phyloP scores from a whole-genome alignment of 2,329 filamentous ascomycete species.

The Epichloe amarillans region DNA sequence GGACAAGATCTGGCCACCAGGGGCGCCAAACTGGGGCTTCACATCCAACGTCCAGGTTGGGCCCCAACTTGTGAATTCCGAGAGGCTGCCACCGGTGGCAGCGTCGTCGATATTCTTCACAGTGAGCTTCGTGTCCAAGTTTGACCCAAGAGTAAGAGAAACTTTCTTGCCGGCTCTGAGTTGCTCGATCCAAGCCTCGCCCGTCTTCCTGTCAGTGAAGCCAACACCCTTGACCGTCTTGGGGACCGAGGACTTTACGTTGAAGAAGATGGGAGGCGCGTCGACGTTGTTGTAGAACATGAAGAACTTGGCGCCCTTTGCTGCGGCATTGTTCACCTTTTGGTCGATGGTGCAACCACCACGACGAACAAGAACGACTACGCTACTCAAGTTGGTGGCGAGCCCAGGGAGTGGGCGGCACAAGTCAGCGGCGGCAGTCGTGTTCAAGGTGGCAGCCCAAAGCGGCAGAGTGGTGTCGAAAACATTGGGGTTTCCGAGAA shows the following conservation, averaged over 20 bases:
- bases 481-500: conserved; percentile 21
- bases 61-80: conserved; percentile 22
- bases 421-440: conserved; percentile 29
- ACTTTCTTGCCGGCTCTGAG: conserved; percentile 26
- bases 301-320: conserved; percentile 43
- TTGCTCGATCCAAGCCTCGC: conserved; percentile 24
- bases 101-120: background rate
- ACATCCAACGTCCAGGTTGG: conserved; percentile 26
- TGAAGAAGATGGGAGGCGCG: too few species aligned
- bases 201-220: too few species aligned
- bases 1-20: conserved; percentile 28
- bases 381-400: conserved; percentile 36
- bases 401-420: conserved; percentile 35
- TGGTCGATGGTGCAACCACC: conserved; percentile 29
- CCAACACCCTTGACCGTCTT: too few species aligned
- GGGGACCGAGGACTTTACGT: too few species aligned
- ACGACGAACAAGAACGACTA: conserved; percentile 41
- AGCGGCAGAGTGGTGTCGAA: conserved; percentile 29
- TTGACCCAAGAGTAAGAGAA: conserved; percentile 22
- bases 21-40: conserved; percentile 26
- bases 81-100: conserved; percentile 2
- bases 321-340: conserved; percentile 6
- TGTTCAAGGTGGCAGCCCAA: conserved; percentile 29
- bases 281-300: conserved; percentile 44
- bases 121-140: conserved; percentile 4